A percentile compares a stretch with the other conserved stretches of the same genome.
Conservation (phyloP, 2,329 filamentous ascomycete species). For the Xenosphaeropsis pyriputrescens region DNA sequence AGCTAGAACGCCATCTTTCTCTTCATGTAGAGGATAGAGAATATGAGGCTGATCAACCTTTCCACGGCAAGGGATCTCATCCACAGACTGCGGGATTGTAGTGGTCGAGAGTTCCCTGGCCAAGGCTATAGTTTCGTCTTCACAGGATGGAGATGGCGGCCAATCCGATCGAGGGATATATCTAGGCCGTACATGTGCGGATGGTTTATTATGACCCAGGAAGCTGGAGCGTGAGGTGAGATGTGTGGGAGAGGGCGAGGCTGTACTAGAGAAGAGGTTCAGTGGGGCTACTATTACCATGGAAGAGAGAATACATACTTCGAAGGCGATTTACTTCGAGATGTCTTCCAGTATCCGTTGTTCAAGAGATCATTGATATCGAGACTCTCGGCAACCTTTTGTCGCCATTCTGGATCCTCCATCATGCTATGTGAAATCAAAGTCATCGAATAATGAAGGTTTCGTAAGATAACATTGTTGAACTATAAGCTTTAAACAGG, state of each 20-base stretch:
- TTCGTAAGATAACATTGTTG: too few species aligned
- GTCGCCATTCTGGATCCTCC: not conserved
- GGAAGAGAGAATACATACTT: not conserved
- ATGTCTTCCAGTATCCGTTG: constrained; percentile 11
- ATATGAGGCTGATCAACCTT: constrained; percentile 54
- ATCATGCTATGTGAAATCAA: not conserved
- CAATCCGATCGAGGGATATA: not conserved
- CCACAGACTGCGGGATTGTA: constrained; percentile 14
- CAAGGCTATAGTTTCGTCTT: constrained; percentile 2
- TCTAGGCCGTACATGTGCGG: not conserved
- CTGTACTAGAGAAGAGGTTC: not conserved
- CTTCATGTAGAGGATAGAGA: constrained; percentile 21
- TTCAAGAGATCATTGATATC: constrained; percentile 6
- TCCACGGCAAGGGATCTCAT: constrained; percentile 46
- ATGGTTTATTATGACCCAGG: not conserved
- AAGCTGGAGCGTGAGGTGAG: not conserved
- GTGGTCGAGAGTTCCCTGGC: not conserved
- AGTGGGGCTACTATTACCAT: not conserved
- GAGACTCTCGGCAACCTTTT: not conserved
- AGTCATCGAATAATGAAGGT: too few species aligned
- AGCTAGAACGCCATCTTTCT: constrained; percentile 2
- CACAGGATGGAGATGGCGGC: not conserved
- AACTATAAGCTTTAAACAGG: too few species aligned
- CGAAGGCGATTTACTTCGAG: not conserved
- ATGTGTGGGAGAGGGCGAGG: not conserved